Percentiles rank a stretch among this genome's conserved stretches.
These are phyloP conservation scores for Pulveroboletus sp. DNA, from an alignment of 768 basidiomycete genomes.

Conservation along the genomic window DNA sequence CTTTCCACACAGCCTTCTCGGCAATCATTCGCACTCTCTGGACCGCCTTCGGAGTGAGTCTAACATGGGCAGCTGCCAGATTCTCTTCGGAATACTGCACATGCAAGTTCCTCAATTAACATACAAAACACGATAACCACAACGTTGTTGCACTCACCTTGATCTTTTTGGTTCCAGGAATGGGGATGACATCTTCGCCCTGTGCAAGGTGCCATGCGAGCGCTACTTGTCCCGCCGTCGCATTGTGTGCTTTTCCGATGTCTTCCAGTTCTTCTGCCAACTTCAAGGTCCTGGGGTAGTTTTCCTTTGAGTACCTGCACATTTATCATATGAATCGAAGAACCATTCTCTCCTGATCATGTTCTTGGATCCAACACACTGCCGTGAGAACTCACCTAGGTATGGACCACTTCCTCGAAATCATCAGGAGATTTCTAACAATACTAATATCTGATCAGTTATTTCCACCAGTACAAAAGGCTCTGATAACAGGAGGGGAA, in stretches of 20 bases:
- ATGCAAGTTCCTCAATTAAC: neutral
- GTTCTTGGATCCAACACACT: no score
- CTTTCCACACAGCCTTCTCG: constrained; percentile 26
- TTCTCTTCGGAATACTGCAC: constrained; percentile 44
- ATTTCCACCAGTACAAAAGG: no score
- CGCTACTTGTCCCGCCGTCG: constrained; percentile 36
- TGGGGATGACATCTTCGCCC: constrained; percentile 36
- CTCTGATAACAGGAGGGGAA: no score
- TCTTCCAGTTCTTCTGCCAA: neutral
- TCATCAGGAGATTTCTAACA: constrained; percentile 32
- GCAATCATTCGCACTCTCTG: constrained; percentile 34
- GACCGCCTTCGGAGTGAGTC: constrained; percentile 35
- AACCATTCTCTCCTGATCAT: no score
- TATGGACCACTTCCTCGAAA: constrained; percentile 21
- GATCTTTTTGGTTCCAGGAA: constrained; percentile 38
- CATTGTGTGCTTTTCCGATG: constrained; percentile 31
- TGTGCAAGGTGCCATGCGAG: constrained; percentile 41
- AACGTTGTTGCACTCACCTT: constrained; percentile 18
- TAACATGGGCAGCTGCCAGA: constrained; percentile 31
- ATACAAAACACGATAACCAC: neutral
- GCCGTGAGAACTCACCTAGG: constrained; percentile 25
- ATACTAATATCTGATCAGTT: no score
- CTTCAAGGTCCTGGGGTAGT: neutral
- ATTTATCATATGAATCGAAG: no score
- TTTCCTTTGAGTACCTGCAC: no score